phyloP scores from a whole-genome alignment of 2,329 filamentous ascomycete species.

The Diaporthe citri region DNA sequence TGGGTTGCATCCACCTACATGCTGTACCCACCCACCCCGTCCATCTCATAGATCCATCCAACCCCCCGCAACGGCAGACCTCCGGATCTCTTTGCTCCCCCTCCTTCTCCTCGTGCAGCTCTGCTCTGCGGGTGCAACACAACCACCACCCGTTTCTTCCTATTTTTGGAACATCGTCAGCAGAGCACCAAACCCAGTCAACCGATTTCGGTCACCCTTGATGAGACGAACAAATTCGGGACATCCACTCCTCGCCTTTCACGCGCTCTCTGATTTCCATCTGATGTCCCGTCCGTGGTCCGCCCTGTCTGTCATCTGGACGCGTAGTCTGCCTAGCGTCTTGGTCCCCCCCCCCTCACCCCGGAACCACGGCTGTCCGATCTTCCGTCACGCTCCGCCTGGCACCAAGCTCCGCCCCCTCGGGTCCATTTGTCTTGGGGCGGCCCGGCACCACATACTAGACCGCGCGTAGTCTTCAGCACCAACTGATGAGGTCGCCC shows the following conservation, averaged over 20 bases:
- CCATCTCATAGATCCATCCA: conserved; percentile 5
- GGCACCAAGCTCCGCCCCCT: conserved; percentile 11
- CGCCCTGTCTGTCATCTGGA: not conserved
- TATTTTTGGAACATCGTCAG: conserved; percentile 27
- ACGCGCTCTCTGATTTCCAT: not conserved
- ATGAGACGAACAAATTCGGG: not conserved
- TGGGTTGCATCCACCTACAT: conserved; percentile 14
- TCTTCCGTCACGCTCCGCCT: conserved; percentile 15
- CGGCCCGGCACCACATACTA: conserved; percentile 6
- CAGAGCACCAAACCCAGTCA: conserved; percentile 1
- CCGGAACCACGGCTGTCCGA: conserved; percentile 30
- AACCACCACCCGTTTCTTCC: not conserved
- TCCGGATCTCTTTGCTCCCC: conserved; percentile 4
- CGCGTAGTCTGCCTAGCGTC: not conserved
- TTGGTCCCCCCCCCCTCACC: not conserved
- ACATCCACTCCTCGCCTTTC: not conserved
- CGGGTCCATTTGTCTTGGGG: conserved; percentile 9
- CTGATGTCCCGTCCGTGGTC: not conserved
- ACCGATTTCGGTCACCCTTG: not conserved
- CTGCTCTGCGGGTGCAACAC: conserved; percentile 10
- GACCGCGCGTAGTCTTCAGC: not conserved
- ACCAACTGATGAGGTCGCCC: not conserved
- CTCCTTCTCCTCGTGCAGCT: not conserved
- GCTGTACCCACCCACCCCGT: not conserved
- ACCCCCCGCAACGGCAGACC: conserved; percentile 21